Evolutionary conservation across 805 yeast species (phyloP).

Genomic region (Clavispora carvajalis): DNA sequence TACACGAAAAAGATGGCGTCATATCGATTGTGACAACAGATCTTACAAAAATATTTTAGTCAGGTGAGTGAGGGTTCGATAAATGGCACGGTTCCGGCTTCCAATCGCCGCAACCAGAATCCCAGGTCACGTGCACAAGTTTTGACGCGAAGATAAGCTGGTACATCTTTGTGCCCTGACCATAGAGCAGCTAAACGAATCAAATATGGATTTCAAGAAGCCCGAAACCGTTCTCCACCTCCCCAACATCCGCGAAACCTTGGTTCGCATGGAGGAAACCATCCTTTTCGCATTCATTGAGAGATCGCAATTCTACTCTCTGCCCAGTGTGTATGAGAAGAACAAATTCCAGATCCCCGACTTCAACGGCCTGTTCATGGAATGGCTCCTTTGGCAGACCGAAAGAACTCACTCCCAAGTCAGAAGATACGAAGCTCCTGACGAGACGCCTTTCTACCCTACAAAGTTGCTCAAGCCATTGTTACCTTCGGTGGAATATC

Average conservation of each 20-base stretch:
- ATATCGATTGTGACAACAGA: no score
- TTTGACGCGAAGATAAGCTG: no score
- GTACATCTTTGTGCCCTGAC: not conserved
- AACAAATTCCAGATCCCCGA: conserved; percentile 56
- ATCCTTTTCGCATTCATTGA: conserved; percentile 90
- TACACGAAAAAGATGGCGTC: no score
- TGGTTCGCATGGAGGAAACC: conserved; percentile 94
- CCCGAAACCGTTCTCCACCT: conserved; percentile 80
- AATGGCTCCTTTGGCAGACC: conserved; percentile 73
- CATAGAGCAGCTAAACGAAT: not conserved
- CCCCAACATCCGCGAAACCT: conserved; percentile 73
- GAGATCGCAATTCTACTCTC: conserved; percentile 78
- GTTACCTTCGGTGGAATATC: conserved; percentile 75
- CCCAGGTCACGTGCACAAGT: no score
- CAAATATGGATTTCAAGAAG: conserved; percentile 71
- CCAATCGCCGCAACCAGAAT: no score
- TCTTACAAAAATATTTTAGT: no score
- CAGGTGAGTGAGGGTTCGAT: no score
- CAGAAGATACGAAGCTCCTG: conserved; percentile 91
- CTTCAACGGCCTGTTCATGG: conserved; percentile 77
- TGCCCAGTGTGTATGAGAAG: conserved; percentile 66
- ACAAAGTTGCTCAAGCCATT: conserved; percentile 59
- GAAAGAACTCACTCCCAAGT: conserved; percentile 67
- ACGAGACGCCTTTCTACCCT: conserved; percentile 87
- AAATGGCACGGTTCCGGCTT: no score